phyloP scores from a whole-genome alignment of 2,329 filamentous ascomycete species.

The Trichoderma sp. region DNA sequence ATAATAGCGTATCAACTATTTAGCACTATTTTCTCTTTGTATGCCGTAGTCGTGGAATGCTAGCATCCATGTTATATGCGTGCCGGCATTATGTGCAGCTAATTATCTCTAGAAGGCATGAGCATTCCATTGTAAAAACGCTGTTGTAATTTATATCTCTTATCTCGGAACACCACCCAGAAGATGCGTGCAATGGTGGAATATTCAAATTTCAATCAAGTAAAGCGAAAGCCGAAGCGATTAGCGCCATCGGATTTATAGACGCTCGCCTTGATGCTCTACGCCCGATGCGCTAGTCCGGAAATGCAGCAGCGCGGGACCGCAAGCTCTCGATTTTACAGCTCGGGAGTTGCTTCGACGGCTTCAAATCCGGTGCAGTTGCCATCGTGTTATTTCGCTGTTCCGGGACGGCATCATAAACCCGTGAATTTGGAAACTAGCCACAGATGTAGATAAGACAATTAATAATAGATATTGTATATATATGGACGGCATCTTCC shows the following conservation, averaged over 20 bases:
- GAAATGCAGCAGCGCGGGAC: neutral
- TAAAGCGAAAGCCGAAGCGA: neutral
- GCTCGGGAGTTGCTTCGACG: neutral
- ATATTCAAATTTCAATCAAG: neutral
- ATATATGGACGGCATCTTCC: neutral
- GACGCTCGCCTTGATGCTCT: neutral
- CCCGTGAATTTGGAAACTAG: neutral
- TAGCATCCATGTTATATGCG: too few species aligned
- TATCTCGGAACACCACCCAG: too few species aligned
- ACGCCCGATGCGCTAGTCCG: neutral
- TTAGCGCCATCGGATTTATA: slow-evolving; percentile 11
- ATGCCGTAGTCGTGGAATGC: too few species aligned
- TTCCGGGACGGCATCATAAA: neutral
- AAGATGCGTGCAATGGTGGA: neutral
- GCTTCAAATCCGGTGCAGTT: neutral
- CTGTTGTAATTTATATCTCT: too few species aligned
- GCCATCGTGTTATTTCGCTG: neutral
- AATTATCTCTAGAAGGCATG: too few species aligned
- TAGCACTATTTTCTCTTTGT: too few species aligned
- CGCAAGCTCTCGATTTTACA: neutral
- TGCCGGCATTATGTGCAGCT: too few species aligned
- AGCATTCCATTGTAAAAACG: too few species aligned
- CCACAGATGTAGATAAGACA: neutral
- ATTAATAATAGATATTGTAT: neutral
- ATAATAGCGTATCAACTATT: too few species aligned